A percentile compares a stretch with the other conserved stretches of the same genome.
Evolutionary conservation across 2,329 filamentous ascomycete genomes (phyloP).

Genomic region (Macrophomina pseudophaseolina): DNA sequence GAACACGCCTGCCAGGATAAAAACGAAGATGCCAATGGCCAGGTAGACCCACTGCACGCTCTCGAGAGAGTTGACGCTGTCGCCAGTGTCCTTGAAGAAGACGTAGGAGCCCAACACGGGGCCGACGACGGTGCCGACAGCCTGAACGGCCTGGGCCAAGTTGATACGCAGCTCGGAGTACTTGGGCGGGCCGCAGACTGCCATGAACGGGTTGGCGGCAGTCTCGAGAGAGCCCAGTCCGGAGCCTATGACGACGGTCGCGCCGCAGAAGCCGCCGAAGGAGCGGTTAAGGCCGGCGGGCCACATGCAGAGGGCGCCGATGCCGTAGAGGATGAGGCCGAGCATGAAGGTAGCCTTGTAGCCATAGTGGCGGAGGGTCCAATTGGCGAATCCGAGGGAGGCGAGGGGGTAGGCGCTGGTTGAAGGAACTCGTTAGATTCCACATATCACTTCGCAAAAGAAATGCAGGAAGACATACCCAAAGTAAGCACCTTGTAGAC

Average conservation of each 20-base stretch:
- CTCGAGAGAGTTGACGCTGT: conserved; percentile 55
- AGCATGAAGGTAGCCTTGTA: conserved; percentile 55
- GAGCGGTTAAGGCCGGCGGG: conserved; percentile 60
- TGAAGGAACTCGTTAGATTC: neutral
- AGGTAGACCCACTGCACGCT: conserved; percentile 71
- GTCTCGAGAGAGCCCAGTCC: conserved; percentile 63
- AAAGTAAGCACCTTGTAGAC: conserved; percentile 57
- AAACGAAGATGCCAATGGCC: conserved; percentile 65
- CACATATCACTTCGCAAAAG: neutral
- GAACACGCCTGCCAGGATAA: conserved; percentile 62
- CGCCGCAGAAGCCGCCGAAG: conserved; percentile 65
- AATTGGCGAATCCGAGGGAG: conserved; percentile 54
- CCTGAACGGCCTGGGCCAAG: conserved; percentile 64
- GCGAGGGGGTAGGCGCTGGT: conserved; percentile 53
- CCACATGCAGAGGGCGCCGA: conserved; percentile 65
- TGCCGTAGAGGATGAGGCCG: conserved; percentile 60
- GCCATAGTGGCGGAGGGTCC: conserved; percentile 56
- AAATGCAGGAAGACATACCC: conserved; percentile 33
- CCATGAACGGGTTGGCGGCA: conserved; percentile 59
- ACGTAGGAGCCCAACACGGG: conserved; percentile 65
- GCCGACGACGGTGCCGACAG: conserved; percentile 62
- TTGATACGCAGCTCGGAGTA: conserved; percentile 65
- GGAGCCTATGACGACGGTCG: conserved; percentile 61
- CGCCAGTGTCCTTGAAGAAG: conserved; percentile 63
- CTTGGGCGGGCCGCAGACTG: conserved; percentile 63